Conservation (phyloP, 495 filamentous ascomycete species). For the Aspergillus asperescens region DNA sequence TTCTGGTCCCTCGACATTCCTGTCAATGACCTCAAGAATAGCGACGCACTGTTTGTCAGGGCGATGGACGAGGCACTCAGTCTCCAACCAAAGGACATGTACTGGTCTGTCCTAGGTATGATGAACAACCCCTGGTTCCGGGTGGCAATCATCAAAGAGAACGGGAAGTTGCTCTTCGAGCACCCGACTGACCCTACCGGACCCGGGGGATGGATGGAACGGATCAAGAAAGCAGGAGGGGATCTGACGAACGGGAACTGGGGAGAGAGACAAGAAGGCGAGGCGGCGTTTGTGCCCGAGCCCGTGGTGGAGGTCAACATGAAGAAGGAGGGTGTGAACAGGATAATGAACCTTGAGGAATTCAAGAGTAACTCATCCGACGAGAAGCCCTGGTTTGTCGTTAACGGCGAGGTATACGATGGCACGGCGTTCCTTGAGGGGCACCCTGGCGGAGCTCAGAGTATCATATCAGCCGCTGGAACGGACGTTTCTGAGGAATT, state of each 20-base stretch:
- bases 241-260: slow-evolving; percentile 78
- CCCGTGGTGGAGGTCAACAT: slow-evolving; percentile 69
- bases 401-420: slow-evolving; percentile 90
- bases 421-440: slow-evolving; percentile 76
- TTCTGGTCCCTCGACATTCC: slow-evolving; percentile 81
- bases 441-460: slow-evolving; percentile 86
- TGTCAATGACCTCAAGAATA: slow-evolving; percentile 53
- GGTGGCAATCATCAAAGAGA: slow-evolving; percentile 70
- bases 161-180: slow-evolving; percentile 66
- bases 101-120: slow-evolving; percentile 95
- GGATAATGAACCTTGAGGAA: slow-evolving; percentile 64
- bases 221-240: slow-evolving; percentile 82
- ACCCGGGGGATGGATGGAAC: slow-evolving; percentile 92
- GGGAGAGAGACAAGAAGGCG: slow-evolving; percentile 69
- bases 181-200: slow-evolving; percentile 84
- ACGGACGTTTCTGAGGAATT: slow-evolving; percentile 91
- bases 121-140: slow-evolving; percentile 99
- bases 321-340: slow-evolving; percentile 63
- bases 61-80: slow-evolving; percentile 92
- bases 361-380: slow-evolving; percentile 63
- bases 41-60: slow-evolving; percentile 73
- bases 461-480: slow-evolving; percentile 79
- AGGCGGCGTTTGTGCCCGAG: slow-evolving; percentile 42
- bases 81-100: slow-evolving; percentile 88
- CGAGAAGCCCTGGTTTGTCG: slow-evolving; percentile 80